Evolutionary conservation across 306 rosid genomes (phyloP).

Genomic region (Chamaecrista fasciculata): DNA sequence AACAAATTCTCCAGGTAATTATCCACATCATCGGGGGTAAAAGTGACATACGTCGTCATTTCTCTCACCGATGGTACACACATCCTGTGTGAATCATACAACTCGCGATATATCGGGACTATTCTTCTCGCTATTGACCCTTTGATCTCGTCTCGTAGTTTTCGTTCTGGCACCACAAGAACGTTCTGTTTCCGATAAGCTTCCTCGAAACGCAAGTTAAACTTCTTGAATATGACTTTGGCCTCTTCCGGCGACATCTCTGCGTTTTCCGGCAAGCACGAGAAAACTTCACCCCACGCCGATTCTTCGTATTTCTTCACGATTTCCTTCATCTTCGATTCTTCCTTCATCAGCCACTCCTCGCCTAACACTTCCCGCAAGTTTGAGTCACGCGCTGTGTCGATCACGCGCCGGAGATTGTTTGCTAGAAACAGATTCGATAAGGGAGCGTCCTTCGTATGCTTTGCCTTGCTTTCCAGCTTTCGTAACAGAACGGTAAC

Average conservation of each 20-base stretch:
- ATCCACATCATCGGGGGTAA: constrained; percentile 58
- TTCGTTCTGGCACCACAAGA: constrained; percentile 35
- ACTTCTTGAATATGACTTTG: constrained; percentile 44
- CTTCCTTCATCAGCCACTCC: constrained; percentile 55
- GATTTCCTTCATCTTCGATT: constrained; percentile 43
- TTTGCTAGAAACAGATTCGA: constrained; percentile 62
- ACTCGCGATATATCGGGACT: constrained; percentile 43
- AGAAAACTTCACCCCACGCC: constrained; percentile 56
- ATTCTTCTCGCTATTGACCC: constrained; percentile 39
- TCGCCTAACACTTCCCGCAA: constrained; percentile 59
- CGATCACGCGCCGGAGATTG: constrained; percentile 53
- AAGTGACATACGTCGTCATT: constrained; percentile 23
- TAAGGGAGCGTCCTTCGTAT: constrained; percentile 49
- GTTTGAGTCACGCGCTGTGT: constrained; percentile 48
- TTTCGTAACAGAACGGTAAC: constrained; percentile 64
- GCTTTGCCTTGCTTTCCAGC: constrained; percentile 59
- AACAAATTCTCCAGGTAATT: constrained; percentile 55
- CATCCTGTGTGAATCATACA: constrained; percentile 35
- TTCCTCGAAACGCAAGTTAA: constrained; percentile 51
- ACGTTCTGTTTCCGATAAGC: constrained; percentile 48
- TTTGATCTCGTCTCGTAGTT: constrained; percentile 57
- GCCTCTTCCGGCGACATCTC: constrained; percentile 41
- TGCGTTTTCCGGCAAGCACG: constrained; percentile 48
- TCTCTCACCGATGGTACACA: constrained; percentile 31
- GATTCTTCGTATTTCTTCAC: constrained; percentile 42